phyloP scores from a whole-genome alignment of 1,284 basidiomycete genomes.

The Ceratobasidium sp. region DNA sequence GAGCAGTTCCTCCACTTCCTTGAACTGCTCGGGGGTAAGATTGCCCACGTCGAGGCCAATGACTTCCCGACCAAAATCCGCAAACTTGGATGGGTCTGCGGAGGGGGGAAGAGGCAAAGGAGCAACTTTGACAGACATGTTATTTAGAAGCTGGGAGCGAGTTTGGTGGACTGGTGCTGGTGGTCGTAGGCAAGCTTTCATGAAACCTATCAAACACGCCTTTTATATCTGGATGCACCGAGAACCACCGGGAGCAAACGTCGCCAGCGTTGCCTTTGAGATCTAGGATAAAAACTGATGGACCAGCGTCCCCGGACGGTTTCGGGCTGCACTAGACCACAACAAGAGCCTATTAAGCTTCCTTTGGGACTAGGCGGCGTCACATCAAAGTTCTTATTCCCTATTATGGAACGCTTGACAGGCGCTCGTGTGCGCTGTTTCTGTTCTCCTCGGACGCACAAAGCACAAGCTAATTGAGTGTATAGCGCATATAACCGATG shows the following conservation, averaged over 20 bases:
- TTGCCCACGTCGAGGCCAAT: conserved; percentile 67
- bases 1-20: conserved; percentile 68
- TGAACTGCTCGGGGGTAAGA: conserved; percentile 65
- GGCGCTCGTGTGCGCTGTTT: not conserved
- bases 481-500: conserved; percentile 10
- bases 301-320: conserved; percentile 5
- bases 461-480: not conserved
- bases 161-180: not conserved
- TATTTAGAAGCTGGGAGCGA: conserved; percentile 6
- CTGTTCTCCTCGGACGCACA: not conserved
- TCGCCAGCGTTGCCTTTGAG: not conserved
- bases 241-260: not conserved
- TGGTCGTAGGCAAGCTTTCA: conserved; percentile 4
- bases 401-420: not conserved
- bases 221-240: conserved; percentile 21
- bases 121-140: conserved; percentile 66
- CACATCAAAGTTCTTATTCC: not conserved
- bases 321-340: conserved; percentile 6
- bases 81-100: conserved; percentile 67
- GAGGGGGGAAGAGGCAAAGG: conserved; percentile 69
- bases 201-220: not conserved
- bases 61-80: conserved; percentile 72
- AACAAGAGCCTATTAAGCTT: conserved; percentile 1
- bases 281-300: no score
- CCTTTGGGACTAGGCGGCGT: not conserved